These are phyloP conservation scores for Isochrysis galbana DNA, from an alignment of 78 protist species.

Conservation along the genomic window DNA sequence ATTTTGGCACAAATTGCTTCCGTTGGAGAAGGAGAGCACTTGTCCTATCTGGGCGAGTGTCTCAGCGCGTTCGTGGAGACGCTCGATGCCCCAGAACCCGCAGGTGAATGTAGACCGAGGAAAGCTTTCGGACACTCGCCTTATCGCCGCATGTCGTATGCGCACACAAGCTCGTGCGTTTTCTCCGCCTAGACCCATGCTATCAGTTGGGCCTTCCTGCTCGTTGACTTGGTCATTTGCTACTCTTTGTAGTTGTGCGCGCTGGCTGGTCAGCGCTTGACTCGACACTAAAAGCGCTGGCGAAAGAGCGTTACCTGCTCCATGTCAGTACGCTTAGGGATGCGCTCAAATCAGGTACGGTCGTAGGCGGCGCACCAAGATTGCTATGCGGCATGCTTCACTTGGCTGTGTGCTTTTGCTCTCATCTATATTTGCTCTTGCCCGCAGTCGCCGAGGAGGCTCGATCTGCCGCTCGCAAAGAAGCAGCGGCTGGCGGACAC, in stretches of 20 bases:
- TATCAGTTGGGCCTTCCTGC: too few relatives aligned
- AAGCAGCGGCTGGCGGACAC: neutral
- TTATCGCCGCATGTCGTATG: too few relatives aligned
- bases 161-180: too few relatives aligned
- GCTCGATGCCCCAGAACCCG: neutral
- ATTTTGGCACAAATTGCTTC: neutral
- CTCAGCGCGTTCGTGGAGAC: neutral
- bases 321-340: conserved; percentile 20
- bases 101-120: too few relatives aligned
- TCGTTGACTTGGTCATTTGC: too few relatives aligned
- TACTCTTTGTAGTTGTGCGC: too few relatives aligned
- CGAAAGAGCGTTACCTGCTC: neutral
- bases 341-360: neutral
- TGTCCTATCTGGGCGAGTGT: neutral
- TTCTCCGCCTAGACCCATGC: too few relatives aligned
- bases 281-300: neutral
- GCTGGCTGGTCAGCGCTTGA: neutral
- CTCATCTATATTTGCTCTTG: too few relatives aligned
- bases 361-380: too few relatives aligned
- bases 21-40: neutral
- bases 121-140: too few relatives aligned
- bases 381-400: too few relatives aligned
- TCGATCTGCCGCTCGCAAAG: neutral
- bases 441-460: conserved; percentile 31
- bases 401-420: too few relatives aligned